Evolutionary conservation across 768 basidiomycete species (phyloP).

Genomic region (Mycena haematopus): DNA sequence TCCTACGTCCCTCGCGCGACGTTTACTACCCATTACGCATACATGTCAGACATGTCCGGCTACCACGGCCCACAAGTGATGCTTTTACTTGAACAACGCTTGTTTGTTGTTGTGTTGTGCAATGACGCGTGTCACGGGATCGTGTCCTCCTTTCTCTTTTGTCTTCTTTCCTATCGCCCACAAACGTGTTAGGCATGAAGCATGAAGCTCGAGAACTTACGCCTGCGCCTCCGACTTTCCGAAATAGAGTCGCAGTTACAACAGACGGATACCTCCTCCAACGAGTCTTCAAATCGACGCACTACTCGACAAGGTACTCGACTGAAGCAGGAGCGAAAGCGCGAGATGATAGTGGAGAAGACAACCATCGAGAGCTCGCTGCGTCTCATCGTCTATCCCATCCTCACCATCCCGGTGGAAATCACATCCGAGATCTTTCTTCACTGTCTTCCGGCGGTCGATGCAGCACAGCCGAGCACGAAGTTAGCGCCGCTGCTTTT

Average conservation of each 20-base stretch:
- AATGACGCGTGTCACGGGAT: not conserved
- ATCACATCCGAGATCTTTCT: conserved; percentile 10
- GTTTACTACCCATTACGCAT: too few species aligned
- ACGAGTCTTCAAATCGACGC: too few species aligned
- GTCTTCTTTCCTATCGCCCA: not conserved
- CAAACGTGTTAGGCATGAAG: too few species aligned
- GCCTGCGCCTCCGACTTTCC: not conserved
- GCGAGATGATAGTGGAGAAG: conserved; percentile 1
- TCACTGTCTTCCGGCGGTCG: not conserved
- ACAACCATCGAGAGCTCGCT: not conserved
- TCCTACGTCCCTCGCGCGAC: too few species aligned
- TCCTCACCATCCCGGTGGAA: conserved; percentile 7
- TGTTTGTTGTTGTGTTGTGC: not conserved
- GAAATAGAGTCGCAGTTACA: not conserved
- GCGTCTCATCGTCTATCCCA: not conserved
- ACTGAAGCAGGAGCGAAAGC: conserved; percentile 6
- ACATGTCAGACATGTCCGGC: too few species aligned
- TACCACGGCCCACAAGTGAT: too few species aligned
- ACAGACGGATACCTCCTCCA: not conserved
- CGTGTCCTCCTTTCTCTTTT: not conserved
- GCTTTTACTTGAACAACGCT: not conserved
- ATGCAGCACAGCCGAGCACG: not conserved
- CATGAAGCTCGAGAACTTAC: conserved; percentile 6
- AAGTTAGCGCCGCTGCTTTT: conserved; percentile 7
- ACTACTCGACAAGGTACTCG: not conserved